These are phyloP conservation scores for Dendryphion nanum DNA, from an alignment of 2,329 filamentous ascomycete species.

Conservation along the genomic window DNA sequence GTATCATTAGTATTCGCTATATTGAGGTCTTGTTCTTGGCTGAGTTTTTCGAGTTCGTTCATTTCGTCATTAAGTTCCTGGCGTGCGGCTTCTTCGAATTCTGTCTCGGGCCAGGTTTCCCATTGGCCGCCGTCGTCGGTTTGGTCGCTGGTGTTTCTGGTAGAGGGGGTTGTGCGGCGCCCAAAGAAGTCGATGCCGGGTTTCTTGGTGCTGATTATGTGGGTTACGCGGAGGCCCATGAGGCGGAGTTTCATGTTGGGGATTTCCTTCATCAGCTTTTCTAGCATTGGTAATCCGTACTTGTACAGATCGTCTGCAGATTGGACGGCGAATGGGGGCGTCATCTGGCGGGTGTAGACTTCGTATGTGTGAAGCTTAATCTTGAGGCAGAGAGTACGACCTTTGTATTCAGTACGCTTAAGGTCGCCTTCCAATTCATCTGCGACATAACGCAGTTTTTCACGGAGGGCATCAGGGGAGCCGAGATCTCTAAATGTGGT, in stretches of 20 bases:
- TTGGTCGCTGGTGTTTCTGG: slow-evolving; percentile 12
- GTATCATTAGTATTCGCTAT: slow-evolving; percentile 15
- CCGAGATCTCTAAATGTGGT: slow-evolving; percentile 83
- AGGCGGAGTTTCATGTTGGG: slow-evolving; percentile 76
- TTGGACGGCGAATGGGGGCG: slow-evolving; percentile 69
- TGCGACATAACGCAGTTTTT: slow-evolving; percentile 77
- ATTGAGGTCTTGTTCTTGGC: slow-evolving; percentile 52
- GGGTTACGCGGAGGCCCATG: slow-evolving; percentile 85
- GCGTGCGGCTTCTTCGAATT: slow-evolving; percentile 61
- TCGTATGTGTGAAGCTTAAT: slow-evolving; percentile 94
- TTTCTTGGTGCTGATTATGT: slow-evolving; percentile 83
- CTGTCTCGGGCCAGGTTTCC: slow-evolving; percentile 68
- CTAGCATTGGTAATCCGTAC: slow-evolving; percentile 76
- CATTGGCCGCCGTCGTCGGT: slow-evolving; percentile 53
- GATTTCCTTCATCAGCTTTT: slow-evolving; percentile 80
- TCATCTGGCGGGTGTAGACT: slow-evolving; percentile 78
- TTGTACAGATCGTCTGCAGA: slow-evolving; percentile 80
- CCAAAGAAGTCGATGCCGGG: slow-evolving; percentile 81
- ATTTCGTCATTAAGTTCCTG: slow-evolving; percentile 61
- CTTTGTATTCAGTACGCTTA: slow-evolving; percentile 75
- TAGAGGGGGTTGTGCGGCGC: slow-evolving; percentile 16
- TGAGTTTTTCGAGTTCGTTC: slow-evolving; percentile 60
- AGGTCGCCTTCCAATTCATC: slow-evolving; percentile 87
- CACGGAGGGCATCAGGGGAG: slow-evolving; percentile 64
- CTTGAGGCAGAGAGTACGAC: slow-evolving; percentile 87